Conservation (phyloP, 495 filamentous ascomycete genomes). For the Aspergillus bridgeri region DNA sequence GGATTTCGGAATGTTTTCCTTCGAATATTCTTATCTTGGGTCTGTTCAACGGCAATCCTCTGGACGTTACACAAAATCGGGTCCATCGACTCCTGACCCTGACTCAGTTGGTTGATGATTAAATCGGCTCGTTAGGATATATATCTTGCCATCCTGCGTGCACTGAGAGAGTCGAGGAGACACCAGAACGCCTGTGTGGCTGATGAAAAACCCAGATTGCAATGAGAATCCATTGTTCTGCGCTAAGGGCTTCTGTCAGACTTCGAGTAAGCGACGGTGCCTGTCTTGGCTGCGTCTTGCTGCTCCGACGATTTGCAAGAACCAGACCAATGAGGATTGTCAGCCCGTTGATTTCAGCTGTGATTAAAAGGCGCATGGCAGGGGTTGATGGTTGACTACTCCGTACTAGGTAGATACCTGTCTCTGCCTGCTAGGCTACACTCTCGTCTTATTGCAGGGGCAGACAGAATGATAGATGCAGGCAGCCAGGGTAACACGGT, state of each 20-base stretch:
- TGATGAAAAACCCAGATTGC: background rate
- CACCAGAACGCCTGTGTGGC: background rate
- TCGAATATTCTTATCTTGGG: too few relatives aligned
- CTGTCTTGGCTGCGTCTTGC: background rate
- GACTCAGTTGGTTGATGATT: too few relatives aligned
- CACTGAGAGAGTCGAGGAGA: background rate
- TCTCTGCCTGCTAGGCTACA: background rate
- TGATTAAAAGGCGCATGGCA: background rate
- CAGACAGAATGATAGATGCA: background rate
- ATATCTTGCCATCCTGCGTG: background rate
- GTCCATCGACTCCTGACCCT: too few relatives aligned
- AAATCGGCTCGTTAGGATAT: too few relatives aligned
- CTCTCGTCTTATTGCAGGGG: background rate
- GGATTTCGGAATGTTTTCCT: too few relatives aligned
- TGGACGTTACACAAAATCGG: too few relatives aligned
- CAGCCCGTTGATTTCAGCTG: background rate
- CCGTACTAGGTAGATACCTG: too few relatives aligned
- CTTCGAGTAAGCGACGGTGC: background rate
- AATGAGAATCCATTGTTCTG: background rate
- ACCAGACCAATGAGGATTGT: background rate
- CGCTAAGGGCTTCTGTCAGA: background rate
- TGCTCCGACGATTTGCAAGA: background rate
- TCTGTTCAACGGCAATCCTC: too few relatives aligned
- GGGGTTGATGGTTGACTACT: background rate
- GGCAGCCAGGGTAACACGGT: background rate